Base-by-base conservation (phyloP, 495 filamentous ascomycete genomes). In the Rhypophila decipiens region DNA sequence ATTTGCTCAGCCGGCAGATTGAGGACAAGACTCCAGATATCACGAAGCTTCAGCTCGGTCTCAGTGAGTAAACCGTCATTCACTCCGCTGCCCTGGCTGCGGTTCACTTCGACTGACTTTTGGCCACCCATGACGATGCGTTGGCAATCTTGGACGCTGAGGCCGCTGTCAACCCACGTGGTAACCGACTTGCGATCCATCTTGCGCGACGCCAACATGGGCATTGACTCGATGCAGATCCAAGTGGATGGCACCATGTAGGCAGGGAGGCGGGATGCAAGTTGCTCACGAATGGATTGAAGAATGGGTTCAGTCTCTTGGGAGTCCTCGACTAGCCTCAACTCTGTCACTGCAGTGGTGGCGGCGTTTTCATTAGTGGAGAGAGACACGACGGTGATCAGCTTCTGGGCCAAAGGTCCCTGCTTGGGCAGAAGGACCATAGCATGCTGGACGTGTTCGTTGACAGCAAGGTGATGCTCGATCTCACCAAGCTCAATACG, bases 241-340 rank as follows among this genome's bases (percentile, higher is more conserved):
- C 58, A 61, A 0, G 42, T 45, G 0, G 52, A 56, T 1, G 79
- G 79, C 3, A 83, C 61, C 78, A 83, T 83, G 46, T 80, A 79
- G 0, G 51, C 46, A 5, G 58, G 58, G 2, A 58, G 49, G 1
- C 44, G 48, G 5, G 23, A 5, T 5, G 19, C 35, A 17, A 60
- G 24, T 10, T 39, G 29, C 5, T 22, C 11, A 2, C 51, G 57
- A 19, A 53, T 46, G 12, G 44, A 39, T 13, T 44, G 11, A 12
- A 60, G 11, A 11, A 46, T 33, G 11, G 53, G 42, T 10, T 47
- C 41, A 1, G 45, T 45, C 2, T 20, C 1, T 4, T 46, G 13
- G 1, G 36, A 11, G 29, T 56, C 24, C 17, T 19, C 35, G 15
- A 21, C 24, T 27, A 57, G 27, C 7, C 24, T 40, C 35, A 47